Evolutionary conservation across 768 basidiomycete species (phyloP), one percentile per base, ranked within the genome.

Genomic region (Lactarius sp.): DNA sequence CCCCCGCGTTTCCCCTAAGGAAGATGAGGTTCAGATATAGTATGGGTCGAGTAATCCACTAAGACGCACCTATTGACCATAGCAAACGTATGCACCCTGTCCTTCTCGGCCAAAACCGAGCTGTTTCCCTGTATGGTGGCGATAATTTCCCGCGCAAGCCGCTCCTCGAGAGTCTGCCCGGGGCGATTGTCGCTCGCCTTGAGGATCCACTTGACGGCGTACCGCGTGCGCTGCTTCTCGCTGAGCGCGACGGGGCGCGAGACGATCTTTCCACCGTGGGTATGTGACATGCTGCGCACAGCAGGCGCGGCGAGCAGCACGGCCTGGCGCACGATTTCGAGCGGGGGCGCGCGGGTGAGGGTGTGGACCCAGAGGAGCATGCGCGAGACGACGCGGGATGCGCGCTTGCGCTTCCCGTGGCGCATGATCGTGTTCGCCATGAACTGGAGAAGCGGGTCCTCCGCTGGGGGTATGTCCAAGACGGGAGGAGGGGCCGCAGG

Each of bases 91-190:
- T 94, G 92, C 47, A 81, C 70, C 52, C 83, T 80, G 66, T 78
- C 76, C 73, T 92, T 88, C 73, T 81, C 80, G 55, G 78, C 79
- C 62, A 91, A 71, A 37, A 83, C 86, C 18, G 77, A 71, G 50
- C 83, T 83, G 4, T 81, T 80, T 18, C 85, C 84, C 68, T 87
- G 77, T n/a, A 92, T 67, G 20, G 92, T 82, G 0, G 78, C 80
- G 50, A 97, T 78, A 37, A 94, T 76, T 76, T 96, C 92, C 71
- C 84, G 79, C 36, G 93, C 93, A 64, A 96, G 73, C 63, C 93
- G 77, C 70, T 88, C 84, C 66, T 85, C 84, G 7, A 88, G 65
- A 0, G 77, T 81, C 68, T 80, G 80, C 27, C 87, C 88, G 0
- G 80, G 72, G 47, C 80, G 79, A 60, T 75, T 76, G 62, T 86